Evolutionary conservation across 495 filamentous ascomycete genomes (phyloP).

Genomic region (Aspergillus panamensis): DNA sequence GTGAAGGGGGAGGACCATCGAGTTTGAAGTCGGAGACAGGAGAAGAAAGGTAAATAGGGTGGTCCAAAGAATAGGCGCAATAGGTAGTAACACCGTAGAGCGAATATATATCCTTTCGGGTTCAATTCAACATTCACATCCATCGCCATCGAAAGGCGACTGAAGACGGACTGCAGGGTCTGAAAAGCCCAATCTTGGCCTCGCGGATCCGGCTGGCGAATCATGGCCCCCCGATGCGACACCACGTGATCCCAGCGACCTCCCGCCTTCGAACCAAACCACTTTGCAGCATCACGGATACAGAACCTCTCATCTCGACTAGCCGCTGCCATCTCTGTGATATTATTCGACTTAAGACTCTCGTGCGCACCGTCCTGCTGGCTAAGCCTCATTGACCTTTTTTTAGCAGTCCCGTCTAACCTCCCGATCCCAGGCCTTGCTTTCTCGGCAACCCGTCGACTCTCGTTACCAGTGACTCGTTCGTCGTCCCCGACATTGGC

Average conservation of each 20-base stretch:
- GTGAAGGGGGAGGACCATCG: not conserved
- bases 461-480: constrained; percentile 32
- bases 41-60: not conserved
- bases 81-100: not conserved
- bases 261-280: constrained; percentile 46
- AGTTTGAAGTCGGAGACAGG: not conserved
- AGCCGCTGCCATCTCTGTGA: constrained; percentile 19
- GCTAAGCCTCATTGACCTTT: constrained; percentile 14
- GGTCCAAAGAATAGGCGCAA: not conserved
- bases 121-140: too few relatives aligned
- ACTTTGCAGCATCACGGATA: constrained; percentile 29
- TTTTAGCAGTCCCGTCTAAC: constrained; percentile 16
- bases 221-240: constrained; percentile 21
- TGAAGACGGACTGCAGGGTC: not conserved
- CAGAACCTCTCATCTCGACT: constrained; percentile 20
- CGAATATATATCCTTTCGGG: not conserved
- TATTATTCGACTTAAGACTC: constrained; percentile 10
- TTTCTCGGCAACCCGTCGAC: constrained; percentile 15
- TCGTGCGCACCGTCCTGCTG: constrained; percentile 15
- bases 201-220: constrained; percentile 21
- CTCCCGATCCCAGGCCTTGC: constrained; percentile 13
- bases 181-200: not conserved
- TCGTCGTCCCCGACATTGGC: constrained; percentile 28
- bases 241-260: constrained; percentile 33
- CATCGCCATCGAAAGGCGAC: not conserved